Percentiles rank a stretch among this genome's conserved stretches.
Conservation (phyloP, 2,329 filamentous ascomycete genomes). For the Cladosporium sp. region DNA sequence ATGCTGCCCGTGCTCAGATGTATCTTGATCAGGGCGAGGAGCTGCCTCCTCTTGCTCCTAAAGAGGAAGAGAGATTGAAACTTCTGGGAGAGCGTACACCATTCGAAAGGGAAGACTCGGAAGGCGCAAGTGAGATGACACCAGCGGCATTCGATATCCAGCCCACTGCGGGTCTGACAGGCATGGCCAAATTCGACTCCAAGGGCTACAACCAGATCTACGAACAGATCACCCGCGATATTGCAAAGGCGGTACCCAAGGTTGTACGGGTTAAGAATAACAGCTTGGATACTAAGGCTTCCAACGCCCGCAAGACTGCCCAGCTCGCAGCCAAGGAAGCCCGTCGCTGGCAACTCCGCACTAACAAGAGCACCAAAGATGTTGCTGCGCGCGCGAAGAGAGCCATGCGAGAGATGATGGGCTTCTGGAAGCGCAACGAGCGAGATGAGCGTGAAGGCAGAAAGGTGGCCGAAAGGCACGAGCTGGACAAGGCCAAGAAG, state of each 20-base stretch:
- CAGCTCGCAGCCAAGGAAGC: slow-evolving; percentile 96
- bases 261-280: slow-evolving; percentile 82
- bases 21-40: slow-evolving; percentile 76
- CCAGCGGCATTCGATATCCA: slow-evolving; percentile 26
- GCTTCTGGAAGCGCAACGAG: slow-evolving; percentile 99
- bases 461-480: slow-evolving; percentile 90
- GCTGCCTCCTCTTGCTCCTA: slow-evolving; percentile 57
- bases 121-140: slow-evolving; percentile 56
- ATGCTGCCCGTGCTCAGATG: slow-evolving; percentile 82
- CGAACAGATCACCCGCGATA: slow-evolving; percentile 93
- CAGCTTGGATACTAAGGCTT: slow-evolving; percentile 79
- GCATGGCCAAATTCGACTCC: slow-evolving; percentile 32
- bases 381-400: slow-evolving; percentile 94
- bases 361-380: slow-evolving; percentile 98
- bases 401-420: slow-evolving; percentile 99
- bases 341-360: slow-evolving; percentile 92
- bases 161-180: slow-evolving; percentile 28
- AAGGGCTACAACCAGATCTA: slow-evolving; percentile 90
- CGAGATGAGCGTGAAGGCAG: slow-evolving; percentile 92
- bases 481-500: slow-evolving; percentile 93
- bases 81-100: slow-evolving; percentile 15
- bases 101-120: slow-evolving; percentile 38
- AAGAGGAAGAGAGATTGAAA: slow-evolving; percentile 48
- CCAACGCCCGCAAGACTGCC: slow-evolving; percentile 97
- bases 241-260: slow-evolving; percentile 89